Evolutionary conservation across 352 stramenopile genomes (phyloP), one percentile per base, ranked within the genome.

Genomic region (Plasmopara halstedii): DNA sequence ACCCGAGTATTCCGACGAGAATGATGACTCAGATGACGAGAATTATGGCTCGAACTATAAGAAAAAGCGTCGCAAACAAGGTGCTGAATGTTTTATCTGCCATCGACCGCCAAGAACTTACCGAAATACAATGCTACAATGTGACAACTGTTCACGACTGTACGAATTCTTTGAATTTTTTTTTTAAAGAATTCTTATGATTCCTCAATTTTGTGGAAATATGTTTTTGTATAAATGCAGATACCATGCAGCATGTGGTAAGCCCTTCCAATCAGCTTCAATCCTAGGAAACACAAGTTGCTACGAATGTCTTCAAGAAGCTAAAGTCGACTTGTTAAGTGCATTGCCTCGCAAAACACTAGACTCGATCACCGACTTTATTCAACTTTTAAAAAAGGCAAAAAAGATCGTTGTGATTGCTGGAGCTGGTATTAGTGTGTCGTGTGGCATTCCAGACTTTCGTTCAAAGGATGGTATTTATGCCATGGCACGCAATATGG

Each of bases 401-500:
- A 88, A 89, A 51, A 94, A 94, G 25, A 85, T 97, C 19, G 62
- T 97, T 9, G 82, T 97, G 10, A 71, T 98, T 34, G 80, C 80
- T 8, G 94, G 94, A 31, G 94, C 95, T 7, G 94, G 95, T 25
- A 97, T 98, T 35, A 96, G 80, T 53, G 92, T 97, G 14, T 96
- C 85, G n/a, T 97, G 92, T 43, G 96, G 96, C 19, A 99, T 99
- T 52, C 96, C 96, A 0, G 96, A 99, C 69, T 99, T 99, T 65
- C 89, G 96, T 7, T 97, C 86, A 5, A 83, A 87, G 41, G 73
- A 88, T 47, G 83, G 83, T 34, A 88, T 92, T 46, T 94, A 94
- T 56, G 68, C 76, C 43, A 88, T 91, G 72, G 70, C 85, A 26
- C 63, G 74, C 21, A 64, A 85, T 29, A 86, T 91, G 79, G 79